Evolutionary conservation across 2,329 filamentous ascomycete species (phyloP), one percentile per base, ranked within the genome.

Genomic region (Pyricularia sp.): DNA sequence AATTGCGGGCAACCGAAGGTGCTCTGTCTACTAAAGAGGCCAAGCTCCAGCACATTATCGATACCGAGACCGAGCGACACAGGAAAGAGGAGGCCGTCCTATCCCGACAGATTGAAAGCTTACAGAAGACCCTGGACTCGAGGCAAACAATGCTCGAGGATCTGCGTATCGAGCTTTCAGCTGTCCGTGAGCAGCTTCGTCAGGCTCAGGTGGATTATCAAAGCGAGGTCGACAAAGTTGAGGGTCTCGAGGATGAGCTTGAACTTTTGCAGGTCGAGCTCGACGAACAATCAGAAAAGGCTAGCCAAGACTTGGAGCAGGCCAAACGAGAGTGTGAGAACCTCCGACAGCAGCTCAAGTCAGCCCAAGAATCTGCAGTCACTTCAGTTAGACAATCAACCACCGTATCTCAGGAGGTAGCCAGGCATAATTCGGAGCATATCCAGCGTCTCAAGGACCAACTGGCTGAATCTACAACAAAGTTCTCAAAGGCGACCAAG

Each of bases 241-340:
- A 88, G 65, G 81, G 82, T 8, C 74, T 93, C 24, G 88, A 93
- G 71, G 89, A 92, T 68, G 89, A 92, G 72, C 80, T 91, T n/a
- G 86, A 90, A 64, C 84, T 90, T 31, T 76, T 93, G 16, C 88
- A 91, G 72, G 79, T 81, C 26, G 83, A 81, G 49, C 74, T 88
- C 59, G 86, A 89, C 62, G 83, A 88, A 66, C 87, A 88, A 72
- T 82, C 82, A 59, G 84, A 88, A 68, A 82, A 84, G 66, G 81
- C 82, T 6, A 82, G 77, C 19, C 75, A 78, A 53, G 79, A 81
- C 60, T 71, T 82, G 10, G 71, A 75, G 63, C 74, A 75, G 60
- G 75, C 78, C 16, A 78, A 77, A 65, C 74, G 79, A 64, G 77
- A 82, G 68, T 79, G 78, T 64, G 76, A 78, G 49, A 70, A 73